Evolutionary conservation across 2,329 filamentous ascomycete species (phyloP).

Genomic region (Endoconidiophora laricicola): DNA sequence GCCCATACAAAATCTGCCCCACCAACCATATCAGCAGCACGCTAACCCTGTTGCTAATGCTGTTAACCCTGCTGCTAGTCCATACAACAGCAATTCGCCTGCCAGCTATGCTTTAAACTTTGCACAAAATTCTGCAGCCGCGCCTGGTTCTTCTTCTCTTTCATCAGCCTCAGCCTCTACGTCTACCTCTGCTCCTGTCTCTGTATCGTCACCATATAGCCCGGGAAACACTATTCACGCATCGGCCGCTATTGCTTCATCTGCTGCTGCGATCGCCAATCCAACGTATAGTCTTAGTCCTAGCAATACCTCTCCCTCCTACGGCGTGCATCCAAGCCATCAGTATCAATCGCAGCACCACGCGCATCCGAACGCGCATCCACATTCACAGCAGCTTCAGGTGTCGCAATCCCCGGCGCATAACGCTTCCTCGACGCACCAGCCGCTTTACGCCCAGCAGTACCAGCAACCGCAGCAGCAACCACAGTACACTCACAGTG

Average conservation of each 20-base stretch:
- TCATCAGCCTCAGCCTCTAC: slow-evolving; percentile 8
- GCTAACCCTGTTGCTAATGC: not conserved
- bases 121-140: slow-evolving; percentile 9
- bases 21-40: slow-evolving; percentile 3
- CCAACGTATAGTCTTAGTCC: not conserved
- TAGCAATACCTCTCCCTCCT: not conserved
- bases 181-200: not conserved
- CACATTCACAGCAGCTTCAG: slow-evolving; percentile 8
- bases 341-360: slow-evolving; percentile 4
- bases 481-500: not conserved
- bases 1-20: slow-evolving; percentile 2
- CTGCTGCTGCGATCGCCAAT: not conserved
- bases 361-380: slow-evolving; percentile 4
- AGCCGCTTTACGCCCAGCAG: slow-evolving; percentile 13
- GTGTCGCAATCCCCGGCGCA: slow-evolving; percentile 15
- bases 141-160: slow-evolving; percentile 5
- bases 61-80: not conserved
- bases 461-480: slow-evolving; percentile 5
- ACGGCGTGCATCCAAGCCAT: not conserved
- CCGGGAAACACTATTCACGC: not conserved
- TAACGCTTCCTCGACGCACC: slow-evolving; percentile 8
- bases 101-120: slow-evolving; percentile 4
- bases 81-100: not conserved
- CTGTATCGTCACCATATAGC: not conserved
- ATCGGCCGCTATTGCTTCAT: not conserved